These are phyloP conservation scores for Nothopassalora personata DNA, from an alignment of 2,329 filamentous ascomycete genomes.

Conservation along the genomic window DNA sequence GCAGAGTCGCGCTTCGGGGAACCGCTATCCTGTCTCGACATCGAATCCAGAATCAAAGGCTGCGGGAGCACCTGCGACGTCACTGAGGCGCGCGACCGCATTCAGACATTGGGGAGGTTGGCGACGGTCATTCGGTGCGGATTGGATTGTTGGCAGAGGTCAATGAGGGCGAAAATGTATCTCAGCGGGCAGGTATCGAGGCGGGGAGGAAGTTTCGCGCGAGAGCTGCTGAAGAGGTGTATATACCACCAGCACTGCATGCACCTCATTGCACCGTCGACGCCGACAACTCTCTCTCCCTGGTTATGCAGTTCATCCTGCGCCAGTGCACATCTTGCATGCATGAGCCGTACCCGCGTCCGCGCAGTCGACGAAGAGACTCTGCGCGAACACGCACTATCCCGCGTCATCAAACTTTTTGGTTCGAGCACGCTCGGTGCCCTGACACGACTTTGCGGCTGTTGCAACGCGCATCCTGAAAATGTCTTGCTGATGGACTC, in stretches of 20 bases:
- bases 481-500: neutral
- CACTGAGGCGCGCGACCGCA: slow-evolving; percentile 18
- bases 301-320: neutral
- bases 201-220: neutral
- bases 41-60: slow-evolving; percentile 20
- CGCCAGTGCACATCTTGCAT: neutral
- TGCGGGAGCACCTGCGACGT: slow-evolving; percentile 20
- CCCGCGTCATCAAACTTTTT: neutral
- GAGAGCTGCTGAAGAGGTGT: neutral
- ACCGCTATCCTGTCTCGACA: slow-evolving; percentile 18
- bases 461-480: neutral
- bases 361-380: neutral
- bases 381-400: neutral
- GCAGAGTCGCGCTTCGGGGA: slow-evolving; percentile 20
- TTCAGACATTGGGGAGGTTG: slow-evolving; percentile 7
- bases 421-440: neutral
- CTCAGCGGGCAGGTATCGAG: neutral
- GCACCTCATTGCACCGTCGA: neutral
- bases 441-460: neutral
- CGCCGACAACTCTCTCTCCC: slow-evolving; percentile 3
- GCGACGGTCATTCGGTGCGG: neutral
- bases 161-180: neutral
- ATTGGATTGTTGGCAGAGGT: neutral
- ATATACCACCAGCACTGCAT: slow-evolving; percentile 2
- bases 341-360: neutral